Conservation (phyloP, 305 asterid species). For the Fraxinus nigra region DNA sequence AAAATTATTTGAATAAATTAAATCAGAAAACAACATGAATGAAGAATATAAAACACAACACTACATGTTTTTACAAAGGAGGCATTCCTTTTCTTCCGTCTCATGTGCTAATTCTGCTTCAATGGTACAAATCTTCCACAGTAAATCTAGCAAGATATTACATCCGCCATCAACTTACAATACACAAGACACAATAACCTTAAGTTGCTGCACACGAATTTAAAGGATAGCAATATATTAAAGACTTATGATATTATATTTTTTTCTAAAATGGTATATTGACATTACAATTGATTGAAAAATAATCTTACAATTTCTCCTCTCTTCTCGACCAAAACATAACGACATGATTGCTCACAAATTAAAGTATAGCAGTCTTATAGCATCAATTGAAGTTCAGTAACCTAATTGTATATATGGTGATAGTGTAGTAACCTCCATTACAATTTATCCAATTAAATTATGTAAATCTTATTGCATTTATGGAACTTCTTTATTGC, state of each 20-base stretch:
- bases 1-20: too few relatives aligned
- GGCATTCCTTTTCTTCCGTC: not conserved
- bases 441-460: not conserved
- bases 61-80: not conserved
- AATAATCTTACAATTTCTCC: too few relatives aligned
- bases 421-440: not conserved
- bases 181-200: not conserved
- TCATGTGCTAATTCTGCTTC: too few relatives aligned
- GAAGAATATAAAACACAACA: too few relatives aligned
- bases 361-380: not conserved
- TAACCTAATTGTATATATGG: not conserved
- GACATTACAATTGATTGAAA: not conserved
- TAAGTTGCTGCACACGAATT: not conserved
- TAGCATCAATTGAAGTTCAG: not conserved
- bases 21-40: too few relatives aligned
- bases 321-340: too few relatives aligned
- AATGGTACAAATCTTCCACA: too few relatives aligned
- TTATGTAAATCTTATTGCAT: not conserved
- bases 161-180: not conserved
- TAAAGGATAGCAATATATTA: too few relatives aligned
- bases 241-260: too few relatives aligned
- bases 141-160: not conserved
- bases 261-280: not conserved
- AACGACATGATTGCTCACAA: too few relatives aligned
- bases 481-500: not conserved